Evolutionary conservation across 2,329 filamentous ascomycete species (phyloP), one percentile per base, ranked within the genome.

Genomic region (Tolypocladium nubicola): DNA sequence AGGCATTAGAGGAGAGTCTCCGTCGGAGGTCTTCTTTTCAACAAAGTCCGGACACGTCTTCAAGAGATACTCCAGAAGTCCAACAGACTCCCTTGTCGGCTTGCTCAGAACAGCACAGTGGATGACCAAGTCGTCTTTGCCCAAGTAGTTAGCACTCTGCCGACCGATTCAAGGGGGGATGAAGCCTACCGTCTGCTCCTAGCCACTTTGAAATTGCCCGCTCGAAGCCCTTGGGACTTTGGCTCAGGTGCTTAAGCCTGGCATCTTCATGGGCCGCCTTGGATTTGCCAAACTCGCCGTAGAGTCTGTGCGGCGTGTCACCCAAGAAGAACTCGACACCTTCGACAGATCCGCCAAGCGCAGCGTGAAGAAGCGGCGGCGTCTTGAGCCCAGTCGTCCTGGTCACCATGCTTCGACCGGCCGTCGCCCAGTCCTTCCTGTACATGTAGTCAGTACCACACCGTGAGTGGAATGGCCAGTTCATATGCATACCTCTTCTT

Each of bases 291-390:
- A 91, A 94, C 52, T 89, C 82, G 33, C 78, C 70, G 65, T 94
- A 94, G 56, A 82, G 76, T 35, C 84, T 78, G 62, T 82, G 72
- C 0, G 90, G 88, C 1, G 82, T 80, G 60, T 89, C 87, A 58
- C 87, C 85, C 57, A 90, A 70, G 68, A 93, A 89, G 83, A 88
- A 95, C 65, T 94, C 85, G 0, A 90, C 82, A 21, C 80, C 79
- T 43, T 86, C 81, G n/a, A 93, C 67, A 23, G 76, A 86, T 3
- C 84, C 83, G 2, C 64, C 63, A 10, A 72, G 64, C 14, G 82
- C 84, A 50, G 85, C 84, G 59, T 79, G 72, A 1, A 89, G 76
- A 10, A 89, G 71, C 3, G 86, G 88, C 2, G 85, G 80, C 0
- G 73, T 75, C 39, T 75, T 73, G 54, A 73, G 66, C 11, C 76